A percentile compares a stretch with the other conserved stretches of the same genome.
Evolutionary conservation across 2,329 filamentous ascomycete species (phyloP).

Genomic region (Nemania serpens): DNA sequence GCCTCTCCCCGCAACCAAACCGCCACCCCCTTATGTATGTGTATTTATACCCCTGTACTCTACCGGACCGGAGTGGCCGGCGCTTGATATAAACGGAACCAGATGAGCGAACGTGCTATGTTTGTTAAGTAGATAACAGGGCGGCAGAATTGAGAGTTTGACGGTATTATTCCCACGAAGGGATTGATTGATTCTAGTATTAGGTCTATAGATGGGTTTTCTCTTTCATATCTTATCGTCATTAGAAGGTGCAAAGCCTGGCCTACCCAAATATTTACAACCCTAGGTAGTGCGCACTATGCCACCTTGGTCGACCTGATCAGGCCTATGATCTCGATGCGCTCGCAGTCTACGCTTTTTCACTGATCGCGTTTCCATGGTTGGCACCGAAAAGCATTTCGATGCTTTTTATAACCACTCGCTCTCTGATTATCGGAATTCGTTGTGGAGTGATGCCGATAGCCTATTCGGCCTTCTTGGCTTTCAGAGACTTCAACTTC

Average conservation of each 20-base stretch:
- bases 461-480: constrained; percentile 70
- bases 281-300: constrained; percentile 23
- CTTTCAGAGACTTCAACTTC: constrained; percentile 68
- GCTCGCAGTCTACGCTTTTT: background rate
- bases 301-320: constrained; percentile 3
- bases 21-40: too few species aligned
- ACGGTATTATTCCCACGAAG: constrained; percentile 14
- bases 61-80: too few species aligned
- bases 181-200: constrained; percentile 12
- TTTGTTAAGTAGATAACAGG: too few species aligned
- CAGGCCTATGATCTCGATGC: background rate
- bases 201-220: constrained; percentile 22
- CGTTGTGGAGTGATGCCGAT: background rate
- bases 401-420: constrained; percentile 2
- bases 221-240: constrained; percentile 14
- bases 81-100: too few species aligned
- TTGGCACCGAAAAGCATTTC: background rate
- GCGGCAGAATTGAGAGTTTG: too few species aligned
- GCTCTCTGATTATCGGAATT: background rate
- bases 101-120: too few species aligned
- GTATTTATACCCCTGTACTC: too few species aligned
- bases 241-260: constrained; percentile 33
- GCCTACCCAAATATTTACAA: constrained; percentile 33
- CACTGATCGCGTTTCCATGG: constrained; percentile 5
- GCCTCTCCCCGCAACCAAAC: too few species aligned